Base-by-base conservation (phyloP, 2,329 filamentous ascomycete genomes). In the Cytospora chrysosperma region DNA sequence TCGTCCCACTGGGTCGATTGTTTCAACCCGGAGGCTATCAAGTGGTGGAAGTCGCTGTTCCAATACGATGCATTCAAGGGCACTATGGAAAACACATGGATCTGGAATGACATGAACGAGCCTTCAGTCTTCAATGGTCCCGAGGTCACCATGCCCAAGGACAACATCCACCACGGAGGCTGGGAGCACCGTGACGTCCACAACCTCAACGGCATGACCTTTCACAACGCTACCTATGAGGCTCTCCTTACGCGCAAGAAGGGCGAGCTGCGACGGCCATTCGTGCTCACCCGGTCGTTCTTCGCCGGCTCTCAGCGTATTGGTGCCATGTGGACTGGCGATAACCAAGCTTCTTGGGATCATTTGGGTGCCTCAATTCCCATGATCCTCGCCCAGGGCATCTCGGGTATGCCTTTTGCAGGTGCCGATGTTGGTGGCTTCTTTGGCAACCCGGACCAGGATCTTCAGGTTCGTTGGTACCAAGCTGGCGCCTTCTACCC, bases 21-120 rank as follows among this genome's bases (percentile, higher is more conserved):
- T 73, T 98, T 99, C 80, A 98, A 94, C 73, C 93, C 94, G n/a
- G 89, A 89, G 60, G 91, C 93, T 8, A 86, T 90, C 60, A 86
- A 90, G 66, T 99, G 95, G 95, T 99, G 95, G 94, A 90, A 87
- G 69, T 79, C 82, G 3, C 84, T 98, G 13, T 98, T 96, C 83
- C 89, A 90, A 71, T 98, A 96, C 69, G 88, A 92, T 73, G 85
- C 79, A 49, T 99, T 97, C 83, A 91, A 92, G 75, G 93, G 93
- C 55, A 92, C 92, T 1, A 84, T 89, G 70, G 82, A 88, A 68
- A 99, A 98, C 75, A 89, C 92, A 0, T 97, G 92, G 76, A 87
- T 99, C 71, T 99, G 95, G 95, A 99, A 99, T 75, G 95, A 99
- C 75, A 99, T 99, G 95, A 98, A 97, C 74, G 95, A 99, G 79